Base-by-base conservation (phyloP, 139 green algal species). In the Mesotaenium endlicherianum region DNA sequence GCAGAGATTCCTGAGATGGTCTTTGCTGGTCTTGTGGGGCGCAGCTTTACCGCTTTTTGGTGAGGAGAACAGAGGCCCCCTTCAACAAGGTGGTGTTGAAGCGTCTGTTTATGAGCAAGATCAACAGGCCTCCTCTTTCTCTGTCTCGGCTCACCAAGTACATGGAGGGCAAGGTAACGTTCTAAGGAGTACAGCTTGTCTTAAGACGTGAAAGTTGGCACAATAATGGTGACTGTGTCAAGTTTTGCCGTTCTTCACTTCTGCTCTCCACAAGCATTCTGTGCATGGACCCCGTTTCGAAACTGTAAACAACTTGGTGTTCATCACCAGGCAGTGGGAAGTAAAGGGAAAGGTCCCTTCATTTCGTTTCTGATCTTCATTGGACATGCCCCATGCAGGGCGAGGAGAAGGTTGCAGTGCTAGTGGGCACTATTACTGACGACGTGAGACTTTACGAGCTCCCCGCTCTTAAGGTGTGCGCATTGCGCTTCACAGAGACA, bases 41-140 rank as follows among this genome's bases (percentile, higher is more conserved):
- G 91, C 94, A 98, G 96, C 92, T 99, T 16, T 99, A 98, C 92
- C 90, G 91, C 79, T 99, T 98, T 93, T 91, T 99, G 69, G 95
- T 92, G 41, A 90, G 97, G 83, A 91, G 97, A 34, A 97, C 95
- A 57, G 94, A 97, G 8, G 92, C 86, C 90, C 93, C 95, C 50
- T 99, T 99, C 93, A 99, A 99, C 93, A 92, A 95, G 89, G 93
- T 97, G n/a, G 92, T 99, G 42, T 91, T 98, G 34, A 97, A 97
- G 91, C 88, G 96, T 41, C 84, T 99, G 88, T 98, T 97, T 81
- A 96, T 97, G 94, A 97, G 91, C 86, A 94, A 93, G 87, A 97
- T 84, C 59, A 98, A 99, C 94, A 89, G 92, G 49, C 93, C 97
- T 38, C 97, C 97, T 17, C 75, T 99, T 60, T 98, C 95, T 11